Base-by-base conservation (phyloP, 305 asterid genomes). In the Solanum hybrid region DNA sequence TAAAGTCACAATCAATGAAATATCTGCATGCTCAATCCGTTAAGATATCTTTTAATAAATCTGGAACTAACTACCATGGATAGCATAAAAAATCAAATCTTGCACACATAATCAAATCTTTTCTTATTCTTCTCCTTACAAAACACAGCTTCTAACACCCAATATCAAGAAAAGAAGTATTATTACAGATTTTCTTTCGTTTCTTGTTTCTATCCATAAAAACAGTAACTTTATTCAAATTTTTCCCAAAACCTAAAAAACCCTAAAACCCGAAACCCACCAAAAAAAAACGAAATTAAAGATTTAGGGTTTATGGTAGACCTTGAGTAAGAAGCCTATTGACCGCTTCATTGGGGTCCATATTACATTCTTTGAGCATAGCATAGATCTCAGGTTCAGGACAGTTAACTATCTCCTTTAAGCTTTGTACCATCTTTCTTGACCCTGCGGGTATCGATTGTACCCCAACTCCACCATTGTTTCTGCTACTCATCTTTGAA, bases 281-380 rank as follows among this genome's bases (percentile, higher is more conserved):
- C 12, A 65, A 3, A 12, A 20, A 24, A 24, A 17, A 27, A 29
- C 3, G 24, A 45, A 88, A 12, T 5, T 13, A 79, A 33, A 89
- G 26, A 51, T 45, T 78, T 89, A 81, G 45, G 90, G 75, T 70
- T 81, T 89, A 39, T 24, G 78, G 87, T 11, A 24, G 88, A 97
- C 99, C 99, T 95, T 96, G 99, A 68, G 96, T 92, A 33, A 97
- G 95, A 87, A 97, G 98, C 89, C 98, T 95, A 93, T 92, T 95
- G 78, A 96, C 96, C 72, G 99, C 96, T 91, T 96, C 99, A 92
- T 97, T 95, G 45, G 99, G 99, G 97, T 97, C 99, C 99, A 97
- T 97, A 94, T 97, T 94, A 92, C 99, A 97, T 27, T 97, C 99
- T 93, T 95, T 95, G 78, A 97, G 98, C 79, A 94, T 85, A 17